Percentiles rank a stretch among this genome's conserved stretches.
These are phyloP conservation scores for Stachybotrys chlorohalonatus DNA, from an alignment of 2,329 filamentous ascomycete species.

Conservation along the genomic window DNA sequence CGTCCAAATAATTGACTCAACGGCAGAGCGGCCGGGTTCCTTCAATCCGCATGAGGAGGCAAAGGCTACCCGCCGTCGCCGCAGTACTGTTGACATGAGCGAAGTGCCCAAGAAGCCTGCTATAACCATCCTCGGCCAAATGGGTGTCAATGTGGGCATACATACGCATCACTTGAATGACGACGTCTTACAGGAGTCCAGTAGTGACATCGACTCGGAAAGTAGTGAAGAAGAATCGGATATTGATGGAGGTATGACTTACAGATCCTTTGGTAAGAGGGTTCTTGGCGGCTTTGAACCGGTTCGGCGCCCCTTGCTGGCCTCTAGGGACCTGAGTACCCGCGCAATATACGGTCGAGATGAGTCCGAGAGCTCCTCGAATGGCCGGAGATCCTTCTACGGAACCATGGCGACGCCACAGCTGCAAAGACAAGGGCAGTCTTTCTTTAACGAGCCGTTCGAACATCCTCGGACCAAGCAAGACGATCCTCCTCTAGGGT, in stretches of 20 bases:
- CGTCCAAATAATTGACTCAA: conserved; percentile 33
- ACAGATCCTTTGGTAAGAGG: neutral
- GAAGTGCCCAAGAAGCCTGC: conserved; percentile 54
- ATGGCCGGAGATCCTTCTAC: neutral
- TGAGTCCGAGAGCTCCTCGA: no score
- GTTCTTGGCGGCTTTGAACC: neutral
- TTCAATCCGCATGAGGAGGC: conserved; percentile 31
- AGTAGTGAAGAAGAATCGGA: conserved; percentile 10
- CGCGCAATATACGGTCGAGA: no score
- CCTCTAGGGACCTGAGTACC: neutral
- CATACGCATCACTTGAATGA: conserved; percentile 63
- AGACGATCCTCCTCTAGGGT: neutral
- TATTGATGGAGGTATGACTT: conserved; percentile 11
- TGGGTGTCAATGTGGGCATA: conserved; percentile 64
- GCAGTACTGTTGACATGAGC: conserved; percentile 49
- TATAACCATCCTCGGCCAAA: conserved; percentile 38
- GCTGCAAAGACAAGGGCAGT: neutral
- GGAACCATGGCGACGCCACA: neutral
- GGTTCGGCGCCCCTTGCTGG: neutral
- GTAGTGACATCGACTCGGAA: conserved; percentile 22
- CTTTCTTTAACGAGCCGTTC: neutral
- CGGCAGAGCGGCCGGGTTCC: conserved; percentile 29
- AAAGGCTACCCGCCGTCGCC: conserved; percentile 17
- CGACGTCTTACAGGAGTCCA: conserved; percentile 42
- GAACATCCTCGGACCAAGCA: neutral